Evolutionary conservation across 1,284 basidiomycete species (phyloP).

Genomic region (Ustilago shanxiensis): DNA sequence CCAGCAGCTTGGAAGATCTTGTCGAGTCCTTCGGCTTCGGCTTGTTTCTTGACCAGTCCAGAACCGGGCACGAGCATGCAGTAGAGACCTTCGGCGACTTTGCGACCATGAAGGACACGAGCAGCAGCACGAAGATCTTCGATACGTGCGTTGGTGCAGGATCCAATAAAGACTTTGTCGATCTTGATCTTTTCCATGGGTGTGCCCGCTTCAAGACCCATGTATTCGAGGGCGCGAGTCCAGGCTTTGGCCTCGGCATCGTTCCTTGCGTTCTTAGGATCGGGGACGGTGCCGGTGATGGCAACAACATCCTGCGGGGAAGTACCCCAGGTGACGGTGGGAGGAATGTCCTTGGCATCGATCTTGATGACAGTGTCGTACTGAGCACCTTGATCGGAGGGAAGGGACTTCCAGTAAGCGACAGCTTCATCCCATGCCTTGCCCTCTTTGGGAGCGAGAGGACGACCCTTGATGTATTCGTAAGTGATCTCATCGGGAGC

Average conservation of each 20-base stretch:
- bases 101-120: constrained; percentile 65
- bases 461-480: constrained; percentile 68
- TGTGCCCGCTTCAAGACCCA: constrained; percentile 65
- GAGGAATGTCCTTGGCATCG: constrained; percentile 66
- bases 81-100: constrained; percentile 62
- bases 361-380: constrained; percentile 67
- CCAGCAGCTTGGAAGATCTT: constrained; percentile 69
- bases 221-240: constrained; percentile 66
- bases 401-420: constrained; percentile 66
- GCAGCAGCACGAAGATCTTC: constrained; percentile 68
- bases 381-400: constrained; percentile 61
- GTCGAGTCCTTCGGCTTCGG: constrained; percentile 69
- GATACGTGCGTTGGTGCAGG: constrained; percentile 69
- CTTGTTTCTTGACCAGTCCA: constrained; percentile 69
- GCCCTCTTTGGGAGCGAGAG: constrained; percentile 65
- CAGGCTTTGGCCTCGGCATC: constrained; percentile 57
- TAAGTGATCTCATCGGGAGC: constrained; percentile 68
- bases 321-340: constrained; percentile 69
- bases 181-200: constrained; percentile 69
- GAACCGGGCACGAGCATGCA: constrained; percentile 69
- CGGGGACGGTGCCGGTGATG: constrained; percentile 66
- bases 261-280: constrained; percentile 62
- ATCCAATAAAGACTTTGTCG: constrained; percentile 70
- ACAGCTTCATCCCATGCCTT: constrained; percentile 64
- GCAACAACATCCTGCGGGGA: constrained; percentile 65